Evolutionary conservation across 305 asterid genomes (phyloP).

Genomic region (Rubia balearica): DNA sequence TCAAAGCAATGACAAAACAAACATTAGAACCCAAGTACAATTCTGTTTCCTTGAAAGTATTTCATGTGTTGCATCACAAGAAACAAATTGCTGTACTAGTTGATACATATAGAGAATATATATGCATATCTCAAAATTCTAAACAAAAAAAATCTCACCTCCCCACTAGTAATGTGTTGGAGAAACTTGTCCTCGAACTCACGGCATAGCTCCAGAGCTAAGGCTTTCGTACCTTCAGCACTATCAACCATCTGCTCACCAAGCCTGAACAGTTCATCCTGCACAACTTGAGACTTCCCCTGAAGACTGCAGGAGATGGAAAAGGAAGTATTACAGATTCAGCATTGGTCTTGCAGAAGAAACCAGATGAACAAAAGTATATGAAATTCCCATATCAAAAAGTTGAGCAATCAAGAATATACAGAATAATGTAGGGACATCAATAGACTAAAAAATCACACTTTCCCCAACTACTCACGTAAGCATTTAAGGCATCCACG

Average conservation of each 20-base stretch:
- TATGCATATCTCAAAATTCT: not conserved
- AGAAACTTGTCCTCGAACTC: constrained; percentile 99
- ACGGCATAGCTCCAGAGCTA: constrained; percentile 98
- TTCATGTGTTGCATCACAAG: not conserved
- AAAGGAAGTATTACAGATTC: constrained; percentile 15
- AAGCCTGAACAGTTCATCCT: constrained; percentile 89
- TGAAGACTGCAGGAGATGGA: constrained; percentile 63
- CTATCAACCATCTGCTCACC: constrained; percentile 93
- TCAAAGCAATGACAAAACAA: no score
- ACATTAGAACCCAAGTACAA: not conserved
- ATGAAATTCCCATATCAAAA: not conserved
- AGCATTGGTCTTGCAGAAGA: not conserved
- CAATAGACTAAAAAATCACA: not conserved
- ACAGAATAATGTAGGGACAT: not conserved
- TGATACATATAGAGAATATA: not conserved
- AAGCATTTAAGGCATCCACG: no score
- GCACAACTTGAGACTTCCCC: constrained; percentile 89
- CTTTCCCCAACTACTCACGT: not conserved
- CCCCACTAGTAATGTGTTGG: constrained; percentile 91
- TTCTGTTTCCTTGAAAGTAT: not conserved
- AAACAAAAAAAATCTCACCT: constrained; percentile 41
- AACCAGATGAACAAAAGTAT: not conserved
- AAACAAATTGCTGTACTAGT: not conserved
- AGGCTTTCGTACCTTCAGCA: constrained; percentile 91
- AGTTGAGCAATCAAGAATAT: not conserved